Evolutionary conservation across 257 asterid genomes (phyloP).

Genomic region (Ophiorrhiza pumila): DNA sequence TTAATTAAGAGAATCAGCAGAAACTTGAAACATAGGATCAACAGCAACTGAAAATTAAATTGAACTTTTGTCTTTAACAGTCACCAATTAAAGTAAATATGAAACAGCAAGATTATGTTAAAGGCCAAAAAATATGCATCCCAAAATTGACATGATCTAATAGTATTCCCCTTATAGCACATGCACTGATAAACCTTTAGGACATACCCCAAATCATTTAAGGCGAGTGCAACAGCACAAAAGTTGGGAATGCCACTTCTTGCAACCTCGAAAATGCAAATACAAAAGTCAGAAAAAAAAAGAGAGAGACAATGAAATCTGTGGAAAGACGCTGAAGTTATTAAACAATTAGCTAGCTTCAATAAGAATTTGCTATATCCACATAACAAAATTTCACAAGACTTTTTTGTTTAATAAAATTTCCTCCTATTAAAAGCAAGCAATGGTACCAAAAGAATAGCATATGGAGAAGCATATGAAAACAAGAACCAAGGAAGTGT

Average conservation of each 20-base stretch:
- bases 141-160: neutral
- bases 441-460: neutral
- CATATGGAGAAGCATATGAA: neutral
- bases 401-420: neutral
- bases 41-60: neutral
- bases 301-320: neutral
- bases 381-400: neutral
- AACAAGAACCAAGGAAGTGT: neutral
- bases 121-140: neutral
- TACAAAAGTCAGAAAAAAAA: conserved; percentile 6
- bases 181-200: neutral
- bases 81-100: neutral
- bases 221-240: conserved; percentile 97
- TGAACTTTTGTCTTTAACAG: neutral
- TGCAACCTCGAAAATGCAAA: conserved; percentile 62
- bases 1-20: neutral
- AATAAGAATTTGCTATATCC: neutral
- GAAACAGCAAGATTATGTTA: neutral
- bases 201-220: conserved; percentile 87
- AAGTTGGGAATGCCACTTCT: conserved; percentile 93
- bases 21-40: neutral
- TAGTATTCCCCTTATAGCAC: neutral
- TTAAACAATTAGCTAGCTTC: neutral
- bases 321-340: neutral
- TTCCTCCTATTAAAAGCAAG: neutral